Evolutionary conservation across 352 stramenopile species (phyloP), one percentile per base, ranked within the genome.

Genomic region (Pythium aristosporum): DNA sequence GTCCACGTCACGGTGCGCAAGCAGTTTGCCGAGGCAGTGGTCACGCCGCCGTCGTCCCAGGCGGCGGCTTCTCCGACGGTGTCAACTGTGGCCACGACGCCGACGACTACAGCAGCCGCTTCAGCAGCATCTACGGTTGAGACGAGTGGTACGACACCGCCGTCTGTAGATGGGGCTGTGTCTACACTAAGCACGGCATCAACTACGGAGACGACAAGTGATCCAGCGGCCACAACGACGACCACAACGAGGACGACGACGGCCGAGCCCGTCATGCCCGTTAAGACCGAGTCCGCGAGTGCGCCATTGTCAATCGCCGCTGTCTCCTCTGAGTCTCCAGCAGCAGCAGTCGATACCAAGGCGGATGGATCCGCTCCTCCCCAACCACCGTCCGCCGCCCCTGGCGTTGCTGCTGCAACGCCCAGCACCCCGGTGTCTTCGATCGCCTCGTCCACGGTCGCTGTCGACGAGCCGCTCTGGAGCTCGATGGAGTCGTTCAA

Each of bases 401-500:
- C 30, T 7, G 12, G n/a, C 9, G 25, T 34, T 15, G 20, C 32
- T 43, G 8, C 50, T 20, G 20, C 15, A 2, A 43, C 55, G 21
- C n/a, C 46, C 11, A 39, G 28, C 6, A 39, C 30, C 20, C 10
- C 42, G 13, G 42, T 23, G 9, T 7, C 25, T 32, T 15, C 23
- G 44, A n/a, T 15, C 20, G 44, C 44, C 44, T 46, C 36, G 9
- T 9, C 52, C 5, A 20, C 56, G 9, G 51, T 10, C 10, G 41
- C 57, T 21, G 41, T 37, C 1, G 68, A 70, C 44, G 77, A 91
- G n/a, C 71, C 68, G 6, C 74, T 97, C 9, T 91, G 79, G 60
- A 88, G 78, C 65, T 92, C 85, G 64, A 77, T 94, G 62, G 89
- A 98, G 66, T 98, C 91, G 36, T 98, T 98, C 74, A 96, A 96